These are phyloP conservation scores for Neostapfia colusana DNA, from an alignment of 176 grass and related monocot species.

Conservation along the genomic window DNA sequence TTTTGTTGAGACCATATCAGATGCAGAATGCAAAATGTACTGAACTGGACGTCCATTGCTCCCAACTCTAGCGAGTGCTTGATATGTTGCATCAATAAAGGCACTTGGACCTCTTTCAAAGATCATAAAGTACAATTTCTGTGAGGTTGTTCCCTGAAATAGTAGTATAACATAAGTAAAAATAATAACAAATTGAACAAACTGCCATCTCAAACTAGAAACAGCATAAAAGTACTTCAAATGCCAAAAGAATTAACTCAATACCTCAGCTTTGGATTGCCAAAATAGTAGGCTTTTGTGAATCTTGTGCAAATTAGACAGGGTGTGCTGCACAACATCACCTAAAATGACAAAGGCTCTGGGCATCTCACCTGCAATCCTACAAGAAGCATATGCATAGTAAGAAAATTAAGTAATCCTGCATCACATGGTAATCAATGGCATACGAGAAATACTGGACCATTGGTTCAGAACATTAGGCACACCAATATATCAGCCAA, in stretches of 20 bases:
- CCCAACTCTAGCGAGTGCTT: conserved; percentile 51
- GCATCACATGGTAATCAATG: not conserved
- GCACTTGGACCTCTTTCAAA: conserved; percentile 90
- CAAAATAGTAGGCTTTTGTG: conserved; percentile 92
- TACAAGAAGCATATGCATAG: conserved; percentile 35
- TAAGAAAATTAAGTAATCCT: not conserved
- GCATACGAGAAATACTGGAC: not conserved
- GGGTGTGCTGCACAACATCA: conserved; percentile 64
- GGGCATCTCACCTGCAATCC: conserved; percentile 50
- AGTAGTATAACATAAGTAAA: conserved; percentile 32
- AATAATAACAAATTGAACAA: conserved; percentile 27
- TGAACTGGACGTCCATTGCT: conserved; percentile 50
- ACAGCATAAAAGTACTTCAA: not conserved
- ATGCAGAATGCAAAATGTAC: conserved; percentile 60
- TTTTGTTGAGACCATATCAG: conserved; percentile 71
- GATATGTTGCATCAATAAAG: conserved; percentile 59
- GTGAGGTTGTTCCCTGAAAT: conserved; percentile 57
- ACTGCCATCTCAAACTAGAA: not conserved
- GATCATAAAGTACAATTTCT: conserved; percentile 88
- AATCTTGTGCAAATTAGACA: conserved; percentile 67
- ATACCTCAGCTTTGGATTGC: conserved; percentile 76
- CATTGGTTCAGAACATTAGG: not conserved
- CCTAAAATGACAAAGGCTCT: conserved; percentile 66
- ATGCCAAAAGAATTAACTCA: conserved; percentile 3
- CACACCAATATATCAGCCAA: conserved; percentile 12